Base-by-base conservation (phyloP, 306 rosid species). In the Begonia fuchsioides region DNA sequence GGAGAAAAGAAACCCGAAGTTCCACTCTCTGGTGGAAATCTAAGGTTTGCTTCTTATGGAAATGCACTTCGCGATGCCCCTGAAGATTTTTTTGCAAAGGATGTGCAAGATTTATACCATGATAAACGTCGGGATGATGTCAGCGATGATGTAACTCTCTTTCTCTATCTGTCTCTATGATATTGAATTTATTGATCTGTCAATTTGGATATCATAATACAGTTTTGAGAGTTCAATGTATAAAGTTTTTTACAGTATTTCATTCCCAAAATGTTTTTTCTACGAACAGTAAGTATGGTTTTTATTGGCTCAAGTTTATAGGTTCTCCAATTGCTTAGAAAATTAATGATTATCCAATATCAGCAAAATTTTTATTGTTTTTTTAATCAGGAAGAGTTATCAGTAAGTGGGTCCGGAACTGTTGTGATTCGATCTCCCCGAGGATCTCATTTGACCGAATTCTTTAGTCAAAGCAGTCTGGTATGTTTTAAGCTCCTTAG, bases 351-450 rank as follows among this genome's bases (percentile, higher is more conserved):
- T 0, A 26, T 26, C 35, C 35, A 2, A 20, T 20, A 8, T 26
- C 35, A 26, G 7, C 13, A 41, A 50, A n/a, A n/a, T 63, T 48
- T 57, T 61, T 63, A 60, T 43, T 61, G 66, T 44, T 69, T 17
- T 50, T 62, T 64, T 68, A 67, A n/a, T 53, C 83, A 92, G 99
- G 94, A 79, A 56, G 94, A 86, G 64, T 72, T 71, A 54, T 76
- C 70, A 46, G 79, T 72, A 13, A 79, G 85, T 56, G 94, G 83
- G 59, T 67, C 86, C 14, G 96, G 96, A 73, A 92, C 99, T 44
- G 77, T 86, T 52, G 78, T 92, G 50, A 66, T 85, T 60, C 86
- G 96, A 70, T 74, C 94, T 57, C 94, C 94, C 17, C 82, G 70
- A 54, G 81, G 75, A 58, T 72, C 81, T 47, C 69, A 65, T 58